phyloP scores from a whole-genome alignment of 805 yeast species.

The Wickerhamomyces mucosus region DNA sequence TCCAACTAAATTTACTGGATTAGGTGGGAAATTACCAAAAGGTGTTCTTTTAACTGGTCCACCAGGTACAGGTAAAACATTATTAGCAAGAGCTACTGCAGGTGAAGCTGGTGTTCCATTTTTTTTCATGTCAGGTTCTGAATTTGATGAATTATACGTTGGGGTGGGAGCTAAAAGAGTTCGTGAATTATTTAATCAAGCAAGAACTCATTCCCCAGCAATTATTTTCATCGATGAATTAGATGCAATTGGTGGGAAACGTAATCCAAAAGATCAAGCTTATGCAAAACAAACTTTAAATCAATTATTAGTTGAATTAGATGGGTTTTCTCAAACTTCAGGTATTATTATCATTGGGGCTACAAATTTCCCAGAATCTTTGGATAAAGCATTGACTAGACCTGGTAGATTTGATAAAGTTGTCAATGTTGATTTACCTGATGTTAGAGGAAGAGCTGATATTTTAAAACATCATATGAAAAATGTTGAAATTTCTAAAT shows the following conservation, averaged over 20 bases:
- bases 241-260: conserved; percentile 97
- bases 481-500: conserved; percentile 75
- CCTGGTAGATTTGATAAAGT: conserved; percentile 98
- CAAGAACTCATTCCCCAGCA: conserved; percentile 93
- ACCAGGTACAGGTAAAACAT: conserved; percentile 98
- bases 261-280: conserved; percentile 97
- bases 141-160: conserved; percentile 94
- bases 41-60: conserved; percentile 97
- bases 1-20: conserved; percentile 90
- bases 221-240: conserved; percentile 95
- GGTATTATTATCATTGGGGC: conserved; percentile 97
- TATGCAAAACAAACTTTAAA: conserved; percentile 96
- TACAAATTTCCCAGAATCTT: conserved; percentile 93
- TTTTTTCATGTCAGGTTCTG: conserved; percentile 97
- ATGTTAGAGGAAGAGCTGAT: conserved; percentile 93
- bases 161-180: conserved; percentile 99
- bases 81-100: conserved; percentile 95
- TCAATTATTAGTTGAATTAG: conserved; percentile 91
- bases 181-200: conserved; percentile 87
- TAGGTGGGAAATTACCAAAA: conserved; percentile 96
- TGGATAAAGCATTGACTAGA: conserved; percentile 94
- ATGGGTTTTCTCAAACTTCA: conserved; percentile 85
- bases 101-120: conserved; percentile 99
- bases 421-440: conserved; percentile 93
- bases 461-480: conserved; percentile 86